These are phyloP conservation scores for Cyclocybe cylindracea DNA, from an alignment of 768 basidiomycete genomes.

Conservation along the genomic window DNA sequence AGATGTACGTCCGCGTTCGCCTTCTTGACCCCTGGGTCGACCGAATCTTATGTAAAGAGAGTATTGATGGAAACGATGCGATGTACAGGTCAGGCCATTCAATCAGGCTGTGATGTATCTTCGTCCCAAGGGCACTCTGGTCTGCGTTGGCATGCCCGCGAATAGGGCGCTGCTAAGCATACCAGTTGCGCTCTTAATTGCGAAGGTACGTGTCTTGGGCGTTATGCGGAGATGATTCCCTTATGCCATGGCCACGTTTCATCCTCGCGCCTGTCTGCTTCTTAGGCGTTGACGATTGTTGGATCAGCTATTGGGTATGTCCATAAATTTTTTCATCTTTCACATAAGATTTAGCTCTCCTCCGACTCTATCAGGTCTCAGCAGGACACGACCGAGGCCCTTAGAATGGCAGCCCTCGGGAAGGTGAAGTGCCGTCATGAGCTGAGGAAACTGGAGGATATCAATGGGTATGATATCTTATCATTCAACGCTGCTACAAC, in stretches of 20 bases:
- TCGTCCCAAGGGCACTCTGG: slow-evolving; percentile 65
- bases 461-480: slow-evolving; percentile 45
- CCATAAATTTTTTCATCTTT: neutral
- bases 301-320: slow-evolving; percentile 41
- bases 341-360: neutral
- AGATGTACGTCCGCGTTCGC: slow-evolving; percentile 27
- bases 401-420: slow-evolving; percentile 68
- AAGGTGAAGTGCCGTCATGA: slow-evolving; percentile 62
- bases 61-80: neutral
- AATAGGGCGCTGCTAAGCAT: slow-evolving; percentile 51
- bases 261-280: neutral
- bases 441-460: slow-evolving; percentile 45
- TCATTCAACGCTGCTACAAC: neutral
- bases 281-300: slow-evolving; percentile 32
- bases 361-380: slow-evolving; percentile 49
- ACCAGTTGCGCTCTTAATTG: slow-evolving; percentile 43
- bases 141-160: slow-evolving; percentile 67
- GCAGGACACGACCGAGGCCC: slow-evolving; percentile 78
- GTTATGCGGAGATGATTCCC: too few relatives aligned
- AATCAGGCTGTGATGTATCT: slow-evolving; percentile 70
- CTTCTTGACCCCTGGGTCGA: neutral
- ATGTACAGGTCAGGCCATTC: slow-evolving; percentile 33
- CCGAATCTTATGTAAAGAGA: neutral
- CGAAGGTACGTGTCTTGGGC: slow-evolving; percentile 25
- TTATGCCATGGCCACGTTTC: neutral